Evolutionary conservation across 768 basidiomycete species (phyloP).

Genomic region (Leucocoprinus birnbaumii): DNA sequence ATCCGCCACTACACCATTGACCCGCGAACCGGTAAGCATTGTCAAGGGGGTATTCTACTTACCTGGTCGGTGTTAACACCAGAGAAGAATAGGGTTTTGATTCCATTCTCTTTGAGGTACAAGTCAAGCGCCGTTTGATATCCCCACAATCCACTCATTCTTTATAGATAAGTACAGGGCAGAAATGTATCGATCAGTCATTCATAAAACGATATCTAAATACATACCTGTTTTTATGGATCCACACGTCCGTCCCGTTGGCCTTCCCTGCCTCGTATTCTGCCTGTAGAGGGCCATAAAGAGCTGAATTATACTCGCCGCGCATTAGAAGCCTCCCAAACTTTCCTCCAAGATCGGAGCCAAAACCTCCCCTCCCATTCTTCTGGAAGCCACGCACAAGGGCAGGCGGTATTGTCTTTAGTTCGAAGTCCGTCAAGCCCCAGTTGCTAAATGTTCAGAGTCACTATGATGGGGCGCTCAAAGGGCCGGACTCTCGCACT

Average conservation of each 20-base stretch:
- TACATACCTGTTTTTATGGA: constrained; percentile 63
- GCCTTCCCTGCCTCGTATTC: constrained; percentile 50
- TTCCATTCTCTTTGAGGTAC: constrained; percentile 60
- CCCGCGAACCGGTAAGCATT: too few relatives aligned
- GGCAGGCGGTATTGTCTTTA: constrained; percentile 58
- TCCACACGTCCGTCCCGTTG: constrained; percentile 64
- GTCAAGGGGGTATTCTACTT: not conserved
- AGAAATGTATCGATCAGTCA: not conserved
- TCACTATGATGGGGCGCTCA: not conserved
- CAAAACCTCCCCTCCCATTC: constrained; percentile 47
- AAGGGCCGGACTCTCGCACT: constrained; percentile 14
- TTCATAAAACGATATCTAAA: not conserved
- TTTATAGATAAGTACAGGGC: constrained; percentile 17
- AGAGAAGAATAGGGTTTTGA: constrained; percentile 58
- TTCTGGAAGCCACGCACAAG: constrained; percentile 54
- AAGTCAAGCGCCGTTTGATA: constrained; percentile 60
- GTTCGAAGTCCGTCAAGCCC: constrained; percentile 66
- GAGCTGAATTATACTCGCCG: constrained; percentile 51
- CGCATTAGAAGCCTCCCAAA: constrained; percentile 62
- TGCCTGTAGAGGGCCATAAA: constrained; percentile 62
- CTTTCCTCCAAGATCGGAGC: constrained; percentile 46
- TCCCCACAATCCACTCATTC: constrained; percentile 68
- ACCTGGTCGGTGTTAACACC: constrained; percentile 73
- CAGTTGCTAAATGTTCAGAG: constrained; percentile 45
- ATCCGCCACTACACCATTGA: not conserved